phyloP scores from a whole-genome alignment of 345 rosid species.

The Gossypium rotundifolium region DNA sequence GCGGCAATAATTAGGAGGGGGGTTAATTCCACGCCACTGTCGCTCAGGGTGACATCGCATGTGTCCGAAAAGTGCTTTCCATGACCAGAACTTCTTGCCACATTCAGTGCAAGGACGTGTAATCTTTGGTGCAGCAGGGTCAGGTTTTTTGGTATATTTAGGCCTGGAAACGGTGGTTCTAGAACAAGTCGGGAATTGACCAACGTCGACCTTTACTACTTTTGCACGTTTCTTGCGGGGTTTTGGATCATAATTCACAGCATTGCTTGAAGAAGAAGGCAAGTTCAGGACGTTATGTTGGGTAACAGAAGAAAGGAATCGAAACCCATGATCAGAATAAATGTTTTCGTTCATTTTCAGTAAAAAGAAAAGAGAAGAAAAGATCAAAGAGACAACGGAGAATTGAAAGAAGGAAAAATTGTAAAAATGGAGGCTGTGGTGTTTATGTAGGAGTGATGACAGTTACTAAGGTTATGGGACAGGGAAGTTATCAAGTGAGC shows the following conservation, averaged over 20 bases:
- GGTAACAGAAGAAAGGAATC: constrained; percentile 15
- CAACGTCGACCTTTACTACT: constrained; percentile 20
- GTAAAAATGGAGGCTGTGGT: constrained; percentile 15
- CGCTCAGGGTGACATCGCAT: constrained; percentile 96
- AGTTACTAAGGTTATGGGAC: constrained; percentile 17
- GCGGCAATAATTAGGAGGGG: constrained; percentile 43
- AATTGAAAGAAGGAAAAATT: constrained; percentile 7
- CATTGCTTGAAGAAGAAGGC: constrained; percentile 25
- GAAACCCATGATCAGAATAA: constrained; percentile 21
- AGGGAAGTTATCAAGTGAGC: constrained; percentile 19
- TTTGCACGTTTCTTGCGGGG: constrained; percentile 49
- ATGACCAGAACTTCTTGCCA: constrained; percentile 82
- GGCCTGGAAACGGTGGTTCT: constrained; percentile 21
- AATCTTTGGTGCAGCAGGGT: constrained; percentile 66
- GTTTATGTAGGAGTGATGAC: constrained; percentile 36
- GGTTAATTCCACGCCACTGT: constrained; percentile 73
- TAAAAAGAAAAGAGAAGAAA: background rate
- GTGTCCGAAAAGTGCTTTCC: constrained; percentile 92
- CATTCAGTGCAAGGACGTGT: constrained; percentile 87
- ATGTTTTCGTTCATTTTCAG: constrained; percentile 22
- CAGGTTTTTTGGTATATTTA: constrained; percentile 52
- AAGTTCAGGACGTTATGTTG: constrained; percentile 20
- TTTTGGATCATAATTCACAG: constrained; percentile 23
- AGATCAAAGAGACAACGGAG: background rate
- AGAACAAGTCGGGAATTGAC: constrained; percentile 14